Percentiles rank a stretch among this genome's conserved stretches.
phyloP scores from a whole-genome alignment of 768 basidiomycete genomes.

The Lyophyllum shimeji region DNA sequence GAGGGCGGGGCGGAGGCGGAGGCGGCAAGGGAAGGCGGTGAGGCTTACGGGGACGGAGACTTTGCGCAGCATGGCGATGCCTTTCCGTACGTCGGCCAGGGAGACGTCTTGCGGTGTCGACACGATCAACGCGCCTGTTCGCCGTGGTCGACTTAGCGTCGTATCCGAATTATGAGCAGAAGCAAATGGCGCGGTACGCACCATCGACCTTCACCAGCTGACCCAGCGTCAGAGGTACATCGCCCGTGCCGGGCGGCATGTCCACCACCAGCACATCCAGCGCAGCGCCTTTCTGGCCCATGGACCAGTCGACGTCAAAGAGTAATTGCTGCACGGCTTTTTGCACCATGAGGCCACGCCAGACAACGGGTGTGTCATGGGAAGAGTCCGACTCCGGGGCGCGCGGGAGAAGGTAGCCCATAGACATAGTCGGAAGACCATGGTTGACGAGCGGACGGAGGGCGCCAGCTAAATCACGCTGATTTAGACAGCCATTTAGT shows the following conservation, averaged over 20 bases:
- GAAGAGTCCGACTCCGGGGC: slow-evolving; percentile 45
- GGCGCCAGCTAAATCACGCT: slow-evolving; percentile 55
- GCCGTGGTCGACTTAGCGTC: background rate
- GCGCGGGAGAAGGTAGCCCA: slow-evolving; percentile 87
- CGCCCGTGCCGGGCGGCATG: slow-evolving; percentile 97
- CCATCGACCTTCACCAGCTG: slow-evolving; percentile 86
- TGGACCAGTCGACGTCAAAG: slow-evolving; percentile 91
- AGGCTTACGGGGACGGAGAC: slow-evolving; percentile 77
- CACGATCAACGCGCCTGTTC: slow-evolving; percentile 83
- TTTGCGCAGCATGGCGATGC: slow-evolving; percentile 90
- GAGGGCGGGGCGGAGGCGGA: background rate
- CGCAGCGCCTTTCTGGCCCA: slow-evolving; percentile 36
- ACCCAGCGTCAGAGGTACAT: slow-evolving; percentile 89
- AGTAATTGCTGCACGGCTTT: slow-evolving; percentile 95
- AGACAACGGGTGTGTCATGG: slow-evolving; percentile 82
- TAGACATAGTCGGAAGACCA: slow-evolving; percentile 92
- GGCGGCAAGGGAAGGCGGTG: background rate
- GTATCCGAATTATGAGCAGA: no score
- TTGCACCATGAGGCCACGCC: slow-evolving; percentile 98
- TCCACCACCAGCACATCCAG: slow-evolving; percentile 85
- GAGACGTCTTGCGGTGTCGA: slow-evolving; percentile 97
- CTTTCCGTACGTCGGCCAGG: slow-evolving; percentile 87
- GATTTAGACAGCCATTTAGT: background rate
- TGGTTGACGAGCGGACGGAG: slow-evolving; percentile 85
- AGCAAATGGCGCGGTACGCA: slow-evolving; percentile 33